Percentiles rank a stretch among this genome's conserved stretches.
These are phyloP conservation scores for Phytopythium aichiense DNA, from an alignment of 352 stramenopile species.

Conservation along the genomic window DNA sequence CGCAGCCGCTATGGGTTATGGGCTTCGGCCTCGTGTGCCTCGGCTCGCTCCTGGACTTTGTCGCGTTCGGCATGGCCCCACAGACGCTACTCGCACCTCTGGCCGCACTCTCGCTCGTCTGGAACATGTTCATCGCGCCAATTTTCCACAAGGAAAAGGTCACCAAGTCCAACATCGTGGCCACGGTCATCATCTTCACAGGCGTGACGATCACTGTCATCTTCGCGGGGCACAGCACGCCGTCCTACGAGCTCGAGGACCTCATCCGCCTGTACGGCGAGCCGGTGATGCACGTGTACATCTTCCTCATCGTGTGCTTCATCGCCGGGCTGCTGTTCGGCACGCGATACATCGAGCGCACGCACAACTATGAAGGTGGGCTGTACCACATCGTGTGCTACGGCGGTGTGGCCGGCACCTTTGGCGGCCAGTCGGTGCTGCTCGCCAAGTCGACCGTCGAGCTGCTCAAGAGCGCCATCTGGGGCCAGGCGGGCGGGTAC, in stretches of 20 bases:
- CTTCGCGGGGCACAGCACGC: constrained; percentile 83
- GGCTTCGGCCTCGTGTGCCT: constrained; percentile 80
- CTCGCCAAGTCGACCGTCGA: constrained; percentile 89
- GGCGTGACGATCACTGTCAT: constrained; percentile 88
- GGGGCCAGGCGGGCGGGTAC: constrained; percentile 63
- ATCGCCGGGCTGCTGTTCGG: constrained; percentile 55
- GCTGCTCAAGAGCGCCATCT: constrained; percentile 88
- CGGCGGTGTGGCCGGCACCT: constrained; percentile 81
- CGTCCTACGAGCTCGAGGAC: constrained; percentile 82
- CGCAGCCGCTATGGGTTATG: constrained; percentile 88
- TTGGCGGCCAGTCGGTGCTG: constrained; percentile 86
- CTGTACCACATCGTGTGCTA: constrained; percentile 88
- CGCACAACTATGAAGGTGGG: constrained; percentile 59
- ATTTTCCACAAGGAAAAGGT: constrained; percentile 90
- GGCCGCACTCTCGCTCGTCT: constrained; percentile 86
- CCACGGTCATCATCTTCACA: constrained; percentile 86
- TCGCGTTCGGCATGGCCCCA: constrained; percentile 89
- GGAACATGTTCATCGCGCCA: constrained; percentile 90
- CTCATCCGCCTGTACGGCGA: constrained; percentile 81
- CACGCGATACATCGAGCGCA: constrained; percentile 68
- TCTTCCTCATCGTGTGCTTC: constrained; percentile 70
- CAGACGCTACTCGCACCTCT: constrained; percentile 88
- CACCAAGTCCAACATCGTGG: constrained; percentile 73
- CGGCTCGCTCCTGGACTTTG: constrained; percentile 87
- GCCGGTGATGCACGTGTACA: constrained; percentile 81